phyloP scores from a whole-genome alignment of 345 rosid species.

The Gossypium longicalyx region DNA sequence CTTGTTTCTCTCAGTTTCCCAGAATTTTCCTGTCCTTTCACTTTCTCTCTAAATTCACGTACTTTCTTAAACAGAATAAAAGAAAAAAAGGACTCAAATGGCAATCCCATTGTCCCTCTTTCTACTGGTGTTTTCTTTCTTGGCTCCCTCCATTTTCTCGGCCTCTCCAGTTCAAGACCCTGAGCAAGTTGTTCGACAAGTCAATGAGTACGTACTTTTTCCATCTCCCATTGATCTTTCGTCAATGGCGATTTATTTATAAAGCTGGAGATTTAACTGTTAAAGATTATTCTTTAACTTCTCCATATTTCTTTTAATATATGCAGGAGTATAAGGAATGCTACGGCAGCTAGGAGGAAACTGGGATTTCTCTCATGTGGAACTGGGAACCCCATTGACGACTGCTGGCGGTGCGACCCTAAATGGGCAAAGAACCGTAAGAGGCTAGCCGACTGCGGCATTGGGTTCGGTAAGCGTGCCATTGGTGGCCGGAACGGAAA shows the following conservation, averaged over 20 bases:
- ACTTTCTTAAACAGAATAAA: not conserved
- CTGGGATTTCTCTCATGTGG: slow-evolving; percentile 55
- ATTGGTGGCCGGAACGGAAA: slow-evolving; percentile 59
- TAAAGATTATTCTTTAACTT: not conserved
- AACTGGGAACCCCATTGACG: slow-evolving; percentile 60
- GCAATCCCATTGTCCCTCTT: slow-evolving; percentile 11
- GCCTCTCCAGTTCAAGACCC: slow-evolving; percentile 43
- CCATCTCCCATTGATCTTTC: not conserved
- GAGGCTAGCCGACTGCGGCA: slow-evolving; percentile 52
- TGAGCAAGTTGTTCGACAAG: slow-evolving; percentile 48
- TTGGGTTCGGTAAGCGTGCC: slow-evolving; percentile 63
- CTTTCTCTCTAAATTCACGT: not conserved
- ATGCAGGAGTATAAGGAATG: slow-evolving; percentile 45
- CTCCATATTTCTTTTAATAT: not conserved
- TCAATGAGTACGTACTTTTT: slow-evolving; percentile 26
- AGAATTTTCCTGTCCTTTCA: not conserved
- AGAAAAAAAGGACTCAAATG: not conserved
- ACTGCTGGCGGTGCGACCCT: slow-evolving; percentile 63
- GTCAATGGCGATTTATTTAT: not conserved
- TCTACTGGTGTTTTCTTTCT: not conserved
- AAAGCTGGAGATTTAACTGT: not conserved
- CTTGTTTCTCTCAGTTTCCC: not conserved
- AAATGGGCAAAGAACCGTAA: slow-evolving; percentile 52
- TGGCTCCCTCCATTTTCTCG: slow-evolving; percentile 33
- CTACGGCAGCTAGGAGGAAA: slow-evolving; percentile 45